These are phyloP conservation scores for Fomitopsis pinicola DNA, from an alignment of 1,284 basidiomycete species.

Conservation along the genomic window DNA sequence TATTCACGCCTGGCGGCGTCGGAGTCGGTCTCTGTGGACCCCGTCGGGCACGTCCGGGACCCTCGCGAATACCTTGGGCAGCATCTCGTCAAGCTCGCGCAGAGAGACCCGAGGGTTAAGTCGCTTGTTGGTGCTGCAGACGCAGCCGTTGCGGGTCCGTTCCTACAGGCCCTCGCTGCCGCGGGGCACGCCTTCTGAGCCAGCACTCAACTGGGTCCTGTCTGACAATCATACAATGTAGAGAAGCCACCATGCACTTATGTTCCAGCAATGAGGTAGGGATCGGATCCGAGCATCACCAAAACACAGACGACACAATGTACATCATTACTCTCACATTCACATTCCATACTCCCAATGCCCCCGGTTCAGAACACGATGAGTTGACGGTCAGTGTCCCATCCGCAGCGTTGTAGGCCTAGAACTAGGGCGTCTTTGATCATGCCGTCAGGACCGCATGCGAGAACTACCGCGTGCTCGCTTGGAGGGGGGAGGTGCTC, in stretches of 20 bases:
- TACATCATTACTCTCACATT: not conserved
- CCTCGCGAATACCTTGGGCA: conserved; percentile 48
- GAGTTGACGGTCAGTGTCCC: conserved; percentile 22
- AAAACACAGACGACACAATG: not conserved
- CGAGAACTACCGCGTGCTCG: conserved; percentile 40
- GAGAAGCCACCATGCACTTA: not conserved
- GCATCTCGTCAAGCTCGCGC: conserved; percentile 32
- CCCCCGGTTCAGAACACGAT: conserved; percentile 22
- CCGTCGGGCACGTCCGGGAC: conserved; percentile 57
- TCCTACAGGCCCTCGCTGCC: conserved; percentile 38
- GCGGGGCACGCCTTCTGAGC: conserved; percentile 10
- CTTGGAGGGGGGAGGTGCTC: conserved; percentile 34
- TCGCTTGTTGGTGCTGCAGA: conserved; percentile 35
- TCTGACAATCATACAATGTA: not conserved
- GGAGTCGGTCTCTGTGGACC: conserved; percentile 49
- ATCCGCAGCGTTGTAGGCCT: conserved; percentile 21
- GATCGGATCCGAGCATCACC: not conserved
- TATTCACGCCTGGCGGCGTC: conserved; percentile 91
- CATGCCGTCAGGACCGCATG: conserved; percentile 52
- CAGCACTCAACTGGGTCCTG: not conserved
- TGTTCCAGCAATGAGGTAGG: not conserved
- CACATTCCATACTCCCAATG: not conserved
- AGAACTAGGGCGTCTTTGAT: conserved; percentile 27
- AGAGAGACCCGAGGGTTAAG: conserved; percentile 31
- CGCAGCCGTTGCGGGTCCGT: conserved; percentile 31